Conservation (phyloP, 1,139 yeast genomes). For the Yamadazyma songkhlaensis region DNA sequence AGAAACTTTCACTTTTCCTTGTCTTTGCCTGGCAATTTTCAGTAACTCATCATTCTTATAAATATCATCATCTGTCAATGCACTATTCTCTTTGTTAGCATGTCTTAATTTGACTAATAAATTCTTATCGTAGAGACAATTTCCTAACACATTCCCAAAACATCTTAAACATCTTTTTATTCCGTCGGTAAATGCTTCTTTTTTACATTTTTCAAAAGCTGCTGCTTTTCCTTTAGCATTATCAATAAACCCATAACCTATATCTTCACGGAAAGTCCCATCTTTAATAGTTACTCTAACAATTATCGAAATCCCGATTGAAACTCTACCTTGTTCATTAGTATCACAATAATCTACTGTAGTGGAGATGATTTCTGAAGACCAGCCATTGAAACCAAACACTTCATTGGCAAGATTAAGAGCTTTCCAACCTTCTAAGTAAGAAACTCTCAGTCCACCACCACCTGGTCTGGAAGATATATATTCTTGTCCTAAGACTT, state of each 20-base stretch:
- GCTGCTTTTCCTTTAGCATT: conserved; percentile 67
- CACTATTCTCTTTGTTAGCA: conserved; percentile 51
- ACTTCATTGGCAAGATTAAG: conserved; percentile 74
- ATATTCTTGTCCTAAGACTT: conserved; percentile 85
- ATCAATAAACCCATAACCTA: conserved; percentile 78
- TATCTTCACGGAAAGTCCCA: conserved; percentile 77
- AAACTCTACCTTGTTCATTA: conserved; percentile 48
- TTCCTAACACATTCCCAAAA: conserved; percentile 78
- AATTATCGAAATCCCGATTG: conserved; percentile 67
- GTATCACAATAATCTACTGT: conserved; percentile 74
- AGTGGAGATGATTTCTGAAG: conserved; percentile 60
- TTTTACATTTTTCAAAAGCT: conserved; percentile 79
- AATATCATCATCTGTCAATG: conserved; percentile 47
- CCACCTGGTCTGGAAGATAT: conserved; percentile 80
- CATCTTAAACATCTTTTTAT: conserved; percentile 72
- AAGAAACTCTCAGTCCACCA: conserved; percentile 65
- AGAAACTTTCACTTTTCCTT: conserved; percentile 8
- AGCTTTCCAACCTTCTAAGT: conserved; percentile 81
- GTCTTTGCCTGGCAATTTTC: conserved; percentile 26
- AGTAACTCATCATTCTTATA: conserved; percentile 37
- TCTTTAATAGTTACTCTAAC: conserved; percentile 70
- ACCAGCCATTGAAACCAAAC: conserved; percentile 83
- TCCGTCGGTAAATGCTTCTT: conserved; percentile 82
- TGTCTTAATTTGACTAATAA: conserved; percentile 56
- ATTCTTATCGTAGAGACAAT: conserved; percentile 72